These are phyloP conservation scores for Cronartium ribicola DNA, from an alignment of 1,284 basidiomycete species.

Conservation along the genomic window DNA sequence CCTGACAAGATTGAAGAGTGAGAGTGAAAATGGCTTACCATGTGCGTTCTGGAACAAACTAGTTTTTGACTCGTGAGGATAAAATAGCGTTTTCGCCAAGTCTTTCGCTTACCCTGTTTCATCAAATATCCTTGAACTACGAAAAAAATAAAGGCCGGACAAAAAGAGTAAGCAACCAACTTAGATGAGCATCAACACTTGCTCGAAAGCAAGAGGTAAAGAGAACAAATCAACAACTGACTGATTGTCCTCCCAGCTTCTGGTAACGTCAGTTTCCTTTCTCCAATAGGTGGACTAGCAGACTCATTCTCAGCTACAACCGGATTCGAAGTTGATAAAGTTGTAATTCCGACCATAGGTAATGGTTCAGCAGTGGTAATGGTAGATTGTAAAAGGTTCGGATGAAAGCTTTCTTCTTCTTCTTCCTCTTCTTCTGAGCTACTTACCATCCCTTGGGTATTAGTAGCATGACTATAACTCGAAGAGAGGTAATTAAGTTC, in stretches of 20 bases:
- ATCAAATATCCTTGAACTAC: conserved; percentile 75
- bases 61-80: conserved; percentile 51
- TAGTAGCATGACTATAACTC: background rate
- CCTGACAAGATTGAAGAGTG: background rate
- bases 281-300: background rate
- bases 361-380: background rate
- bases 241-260: conserved; percentile 41
- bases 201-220: background rate
- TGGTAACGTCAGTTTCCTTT: conserved; percentile 32
- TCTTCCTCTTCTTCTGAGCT: conserved; percentile 39
- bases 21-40: conserved; percentile 47
- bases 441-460: conserved; percentile 11
- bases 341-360: background rate
- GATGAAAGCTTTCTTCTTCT: background rate
- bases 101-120: conserved; percentile 91
- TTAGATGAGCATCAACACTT: background rate
- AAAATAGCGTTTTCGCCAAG: conserved; percentile 76
- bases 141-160: background rate
- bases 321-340: background rate
- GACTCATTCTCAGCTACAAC: conserved; percentile 1
- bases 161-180: background rate
- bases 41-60: conserved; percentile 53
- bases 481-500: conserved; percentile 5
- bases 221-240: background rate
- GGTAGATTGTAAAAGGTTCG: background rate